phyloP scores from a whole-genome alignment of 1,284 basidiomycete genomes.

The Ustilago hordei region DNA sequence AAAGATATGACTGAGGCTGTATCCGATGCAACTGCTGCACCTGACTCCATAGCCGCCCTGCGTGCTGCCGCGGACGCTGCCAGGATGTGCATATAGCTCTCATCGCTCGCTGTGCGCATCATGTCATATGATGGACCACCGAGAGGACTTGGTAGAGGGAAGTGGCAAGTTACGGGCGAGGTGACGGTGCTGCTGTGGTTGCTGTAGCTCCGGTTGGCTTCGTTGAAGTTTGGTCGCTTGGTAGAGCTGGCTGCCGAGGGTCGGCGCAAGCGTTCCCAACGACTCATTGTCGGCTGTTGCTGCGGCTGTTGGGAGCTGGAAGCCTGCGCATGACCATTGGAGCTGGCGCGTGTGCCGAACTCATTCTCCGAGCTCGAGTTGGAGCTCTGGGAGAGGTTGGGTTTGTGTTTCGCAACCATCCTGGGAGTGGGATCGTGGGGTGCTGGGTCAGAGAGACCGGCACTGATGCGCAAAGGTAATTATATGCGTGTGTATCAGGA shows the following conservation, averaged over 20 bases:
- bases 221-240: conserved; percentile 43
- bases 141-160: conserved; percentile 29
- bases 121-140: conserved; percentile 27
- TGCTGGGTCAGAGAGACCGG: conserved; percentile 11
- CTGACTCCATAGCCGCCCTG: conserved; percentile 27
- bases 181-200: conserved; percentile 29
- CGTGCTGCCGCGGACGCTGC: conserved; percentile 41
- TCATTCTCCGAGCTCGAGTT: conserved; percentile 42
- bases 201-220: conserved; percentile 34
- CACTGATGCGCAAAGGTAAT: conserved; percentile 5
- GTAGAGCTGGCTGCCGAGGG: conserved; percentile 43
- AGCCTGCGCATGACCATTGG: conserved; percentile 18
- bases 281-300: conserved; percentile 25
- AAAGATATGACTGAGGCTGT: conserved; percentile 41
- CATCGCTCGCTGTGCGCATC: conserved; percentile 45
- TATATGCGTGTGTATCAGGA: conserved; percentile 22
- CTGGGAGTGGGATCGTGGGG: neutral
- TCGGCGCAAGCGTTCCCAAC: conserved; percentile 48
- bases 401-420: conserved; percentile 40
- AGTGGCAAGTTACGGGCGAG: conserved; percentile 29
- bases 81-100: conserved; percentile 46
- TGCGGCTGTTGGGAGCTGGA: conserved; percentile 7
- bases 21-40: conserved; percentile 18
- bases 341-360: conserved; percentile 24
- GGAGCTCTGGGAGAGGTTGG: conserved; percentile 45